phyloP scores from a whole-genome alignment of 495 filamentous ascomycete species.

The Hypomontagnella monticulosa region DNA sequence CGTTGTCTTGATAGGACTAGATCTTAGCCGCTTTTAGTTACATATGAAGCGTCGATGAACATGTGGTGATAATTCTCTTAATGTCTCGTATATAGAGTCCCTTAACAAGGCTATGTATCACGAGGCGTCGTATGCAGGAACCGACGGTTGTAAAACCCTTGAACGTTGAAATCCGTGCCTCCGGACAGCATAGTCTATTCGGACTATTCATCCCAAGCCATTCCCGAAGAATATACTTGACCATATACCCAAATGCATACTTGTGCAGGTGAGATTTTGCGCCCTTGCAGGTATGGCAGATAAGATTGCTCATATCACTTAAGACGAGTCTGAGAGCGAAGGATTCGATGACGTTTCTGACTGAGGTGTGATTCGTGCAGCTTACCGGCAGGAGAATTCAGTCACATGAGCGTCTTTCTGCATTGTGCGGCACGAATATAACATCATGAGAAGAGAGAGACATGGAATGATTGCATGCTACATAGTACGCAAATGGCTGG shows the following conservation, averaged over 20 bases:
- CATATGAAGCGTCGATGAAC: background rate
- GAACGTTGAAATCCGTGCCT: background rate
- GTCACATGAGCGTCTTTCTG: constrained; percentile 38
- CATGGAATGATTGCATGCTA: constrained; percentile 9
- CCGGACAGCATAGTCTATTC: background rate
- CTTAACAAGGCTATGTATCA: no score
- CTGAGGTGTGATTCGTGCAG: constrained; percentile 36
- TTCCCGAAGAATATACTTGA: constrained; percentile 7
- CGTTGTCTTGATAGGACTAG: background rate
- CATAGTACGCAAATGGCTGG: constrained; percentile 6
- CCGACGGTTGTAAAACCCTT: constrained; percentile 12
- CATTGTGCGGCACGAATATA: constrained; percentile 20
- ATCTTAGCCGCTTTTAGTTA: constrained; percentile 2
- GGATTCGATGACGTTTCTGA: constrained; percentile 29
- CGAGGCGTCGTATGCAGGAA: constrained; percentile 34
- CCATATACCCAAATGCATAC: background rate
- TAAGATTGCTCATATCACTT: constrained; percentile 26
- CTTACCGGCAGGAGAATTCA: constrained; percentile 31
- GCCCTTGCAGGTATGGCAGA: constrained; percentile 27
- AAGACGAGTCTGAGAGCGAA: constrained; percentile 14
- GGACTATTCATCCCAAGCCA: constrained; percentile 14
- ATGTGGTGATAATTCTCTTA: background rate
- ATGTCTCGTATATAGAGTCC: background rate
- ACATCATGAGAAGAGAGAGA: constrained; percentile 1
- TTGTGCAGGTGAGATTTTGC: constrained; percentile 22